Base-by-base conservation (phyloP, 192 early-diverging fungal species). In the Powellomyces hirtus region DNA sequence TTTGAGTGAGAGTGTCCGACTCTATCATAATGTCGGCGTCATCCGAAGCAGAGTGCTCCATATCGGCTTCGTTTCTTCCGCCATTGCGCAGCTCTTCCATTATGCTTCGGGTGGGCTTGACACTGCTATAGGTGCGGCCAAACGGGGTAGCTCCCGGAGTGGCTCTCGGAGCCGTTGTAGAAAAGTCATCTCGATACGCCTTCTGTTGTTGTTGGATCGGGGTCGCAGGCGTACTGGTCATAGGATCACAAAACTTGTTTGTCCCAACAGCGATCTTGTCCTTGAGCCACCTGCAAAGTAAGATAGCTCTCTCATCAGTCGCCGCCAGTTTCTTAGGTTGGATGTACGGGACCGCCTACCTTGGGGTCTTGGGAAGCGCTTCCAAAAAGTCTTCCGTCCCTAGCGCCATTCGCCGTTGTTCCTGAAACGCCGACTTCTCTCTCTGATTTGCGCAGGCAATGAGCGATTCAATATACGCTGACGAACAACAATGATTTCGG, bases 281-380 rank as follows among this genome's bases (percentile, higher is more conserved):
- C n/a, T n/a, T n/a, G n/a, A n/a, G n/a, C 64, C 64, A 66, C 24
- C 64, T 66, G 62, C 24, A 35, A 34, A 6, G 24, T 7, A 36
- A 18, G 6, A 30, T 42, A 13, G 35, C 26, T n/a, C 10, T 38
- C 7, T 16, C 7, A 44, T 13, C 60, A n/a, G 11, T 22, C 5
- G 40, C n/a, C 26, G 60, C n/a, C 8, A 13, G 14, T 18, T 38
- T 36, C 18, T 44, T 7, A 7, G 27, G 35, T n/a, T 35, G 8
- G 20, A 2, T 14, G 31, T 4, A 31, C 13, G 14, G 18, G 14
- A 46, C 34, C 20, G 46, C 53, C 5, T 68, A 68, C 66, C 30
- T 30, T 40, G 70, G 70, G 4, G 70, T 71, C 36, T 59, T 18
- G 8, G 70, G 70, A 4, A 71, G 44, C 24, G 52, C 45, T 20